A percentile compares a stretch with the other conserved stretches of the same genome.
Conservation (phyloP, 306 rosid genomes). For the Prunus padus region DNA sequence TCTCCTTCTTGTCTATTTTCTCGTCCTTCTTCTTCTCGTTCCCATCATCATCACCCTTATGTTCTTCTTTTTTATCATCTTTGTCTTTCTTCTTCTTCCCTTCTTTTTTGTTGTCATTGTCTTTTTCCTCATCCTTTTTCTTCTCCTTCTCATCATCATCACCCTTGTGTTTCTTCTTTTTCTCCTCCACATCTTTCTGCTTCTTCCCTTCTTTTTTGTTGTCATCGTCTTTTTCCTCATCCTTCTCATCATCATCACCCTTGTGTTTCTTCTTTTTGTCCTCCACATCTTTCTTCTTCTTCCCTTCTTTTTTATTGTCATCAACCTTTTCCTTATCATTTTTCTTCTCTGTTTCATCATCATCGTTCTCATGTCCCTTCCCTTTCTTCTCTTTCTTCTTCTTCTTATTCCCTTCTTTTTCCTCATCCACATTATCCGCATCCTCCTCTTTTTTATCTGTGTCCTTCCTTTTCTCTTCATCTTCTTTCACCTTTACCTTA, state of each 20-base stretch:
- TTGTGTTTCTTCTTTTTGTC: slow-evolving; percentile 5
- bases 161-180: slow-evolving; percentile 17
- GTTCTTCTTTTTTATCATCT: not conserved
- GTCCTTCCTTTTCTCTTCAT: slow-evolving; percentile 13
- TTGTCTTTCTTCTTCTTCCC: slow-evolving; percentile 7
- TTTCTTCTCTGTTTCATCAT: not conserved
- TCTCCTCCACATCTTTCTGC: not conserved
- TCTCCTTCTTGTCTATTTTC: slow-evolving; percentile 2
- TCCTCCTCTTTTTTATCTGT: not conserved
- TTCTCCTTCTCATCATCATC: not conserved
- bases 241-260: slow-evolving; percentile 4
- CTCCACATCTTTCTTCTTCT: slow-evolving; percentile 19
- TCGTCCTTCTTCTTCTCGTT: not conserved
- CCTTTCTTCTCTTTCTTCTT: slow-evolving; percentile 14
- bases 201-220: slow-evolving; percentile 9
- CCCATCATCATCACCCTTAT: not conserved
- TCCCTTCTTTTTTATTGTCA: not conserved
- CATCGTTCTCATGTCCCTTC: slow-evolving; percentile 10
- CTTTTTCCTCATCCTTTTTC: slow-evolving; percentile 14
- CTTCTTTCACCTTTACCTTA: not conserved
- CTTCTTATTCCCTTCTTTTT: slow-evolving; percentile 13
- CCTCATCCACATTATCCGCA: not conserved
- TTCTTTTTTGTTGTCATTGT: not conserved
- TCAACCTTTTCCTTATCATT: slow-evolving; percentile 1
- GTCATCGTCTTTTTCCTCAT: slow-evolving; percentile 1